phyloP scores from a whole-genome alignment of 169 alveolate species.

The Babesia bigemina region DNA sequence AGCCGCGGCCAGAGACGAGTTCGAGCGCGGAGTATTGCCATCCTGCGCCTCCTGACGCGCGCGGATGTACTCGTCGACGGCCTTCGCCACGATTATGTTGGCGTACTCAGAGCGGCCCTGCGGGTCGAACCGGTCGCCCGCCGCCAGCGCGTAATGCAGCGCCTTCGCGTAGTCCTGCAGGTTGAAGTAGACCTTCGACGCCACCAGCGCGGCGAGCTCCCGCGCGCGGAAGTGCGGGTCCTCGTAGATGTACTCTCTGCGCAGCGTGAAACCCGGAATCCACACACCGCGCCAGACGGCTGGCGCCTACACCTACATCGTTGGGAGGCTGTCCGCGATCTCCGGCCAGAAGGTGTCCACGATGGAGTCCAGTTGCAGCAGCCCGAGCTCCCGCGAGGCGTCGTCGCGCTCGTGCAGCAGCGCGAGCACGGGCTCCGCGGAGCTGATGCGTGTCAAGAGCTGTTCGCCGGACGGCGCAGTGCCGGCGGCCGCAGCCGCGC shows the following conservation, averaged over 20 bases:
- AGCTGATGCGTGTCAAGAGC: constrained; percentile 51
- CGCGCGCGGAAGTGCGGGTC: constrained; percentile 78
- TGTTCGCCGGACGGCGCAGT: not conserved
- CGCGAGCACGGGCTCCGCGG: constrained; percentile 78
- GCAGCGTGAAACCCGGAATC: constrained; percentile 14
- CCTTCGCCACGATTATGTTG: constrained; percentile 76
- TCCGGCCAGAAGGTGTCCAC: constrained; percentile 85
- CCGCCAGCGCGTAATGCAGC: constrained; percentile 91
- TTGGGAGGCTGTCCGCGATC: constrained; percentile 76
- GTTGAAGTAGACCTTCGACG: constrained; percentile 93
- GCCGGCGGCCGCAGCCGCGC: constrained; percentile 5
- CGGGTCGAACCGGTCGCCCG: constrained; percentile 89
- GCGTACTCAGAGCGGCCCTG: constrained; percentile 77
- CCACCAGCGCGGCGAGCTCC: constrained; percentile 91
- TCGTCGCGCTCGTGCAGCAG: constrained; percentile 76
- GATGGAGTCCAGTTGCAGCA: constrained; percentile 74
- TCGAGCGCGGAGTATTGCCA: not conserved
- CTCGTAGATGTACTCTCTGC: constrained; percentile 66
- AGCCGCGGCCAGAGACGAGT: not conserved
- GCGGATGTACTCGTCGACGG: constrained; percentile 72
- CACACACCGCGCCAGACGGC: constrained; percentile 3
- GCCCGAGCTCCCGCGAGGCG: constrained; percentile 76
- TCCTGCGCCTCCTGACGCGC: constrained; percentile 22
- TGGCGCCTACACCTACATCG: constrained; percentile 63
- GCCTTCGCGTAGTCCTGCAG: constrained; percentile 92